Conservation (phyloP, 2,329 filamentous ascomycete genomes). For the Fusarium duplospermum region DNA sequence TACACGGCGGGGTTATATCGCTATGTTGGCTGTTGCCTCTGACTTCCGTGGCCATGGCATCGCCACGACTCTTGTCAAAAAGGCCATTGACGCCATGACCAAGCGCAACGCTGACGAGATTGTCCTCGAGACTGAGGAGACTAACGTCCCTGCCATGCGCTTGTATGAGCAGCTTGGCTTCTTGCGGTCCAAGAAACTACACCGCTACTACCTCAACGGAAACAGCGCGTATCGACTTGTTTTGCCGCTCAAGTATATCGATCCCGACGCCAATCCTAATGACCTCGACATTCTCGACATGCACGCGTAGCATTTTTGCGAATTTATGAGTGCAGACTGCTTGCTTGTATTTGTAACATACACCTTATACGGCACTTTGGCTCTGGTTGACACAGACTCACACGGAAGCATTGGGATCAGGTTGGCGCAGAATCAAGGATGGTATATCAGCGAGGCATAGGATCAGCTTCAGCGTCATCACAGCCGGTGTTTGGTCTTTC, state of each 20-base stretch:
- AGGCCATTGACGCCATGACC: conserved; percentile 92
- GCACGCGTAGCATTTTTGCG: conserved; percentile 12
- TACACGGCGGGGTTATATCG: conserved; percentile 90
- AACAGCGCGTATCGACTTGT: conserved; percentile 94
- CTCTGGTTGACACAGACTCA: not conserved
- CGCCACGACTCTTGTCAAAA: conserved; percentile 87
- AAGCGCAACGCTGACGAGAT: conserved; percentile 89
- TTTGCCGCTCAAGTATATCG: conserved; percentile 74
- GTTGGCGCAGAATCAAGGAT: conserved; percentile 6
- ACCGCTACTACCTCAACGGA: conserved; percentile 96
- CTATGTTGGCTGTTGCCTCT: conserved; percentile 94
- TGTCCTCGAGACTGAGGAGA: conserved; percentile 95
- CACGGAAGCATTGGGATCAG: not conserved
- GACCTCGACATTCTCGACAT: conserved; percentile 49
- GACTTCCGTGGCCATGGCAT: conserved; percentile 86
- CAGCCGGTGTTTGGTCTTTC: conserved; percentile 26
- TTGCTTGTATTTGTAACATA: not conserved
- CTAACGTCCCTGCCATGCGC: conserved; percentile 88
- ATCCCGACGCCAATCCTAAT: conserved; percentile 53
- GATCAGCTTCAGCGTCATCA: conserved; percentile 13
- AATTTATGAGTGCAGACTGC: not conserved
- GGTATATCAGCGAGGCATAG: conserved; percentile 16
- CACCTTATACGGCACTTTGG: conserved; percentile 2
- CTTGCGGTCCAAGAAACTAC: conserved; percentile 88
- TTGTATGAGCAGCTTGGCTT: conserved; percentile 95